Evolutionary conservation across 768 basidiomycete species (phyloP).

Genomic region (Tylopilus vinaceipallidus): DNA sequence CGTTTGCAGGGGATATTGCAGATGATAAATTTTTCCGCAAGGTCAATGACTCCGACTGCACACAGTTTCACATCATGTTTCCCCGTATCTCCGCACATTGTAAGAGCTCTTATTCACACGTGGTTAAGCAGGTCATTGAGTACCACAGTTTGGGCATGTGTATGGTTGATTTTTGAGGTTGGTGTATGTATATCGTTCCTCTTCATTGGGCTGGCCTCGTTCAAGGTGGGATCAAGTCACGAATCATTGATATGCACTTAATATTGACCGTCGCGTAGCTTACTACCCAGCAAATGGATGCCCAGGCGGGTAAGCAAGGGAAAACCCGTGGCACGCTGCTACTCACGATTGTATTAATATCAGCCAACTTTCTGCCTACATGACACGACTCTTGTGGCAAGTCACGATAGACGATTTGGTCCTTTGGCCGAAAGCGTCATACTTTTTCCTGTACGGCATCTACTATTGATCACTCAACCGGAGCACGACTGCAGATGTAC

Average conservation of each 20-base stretch:
- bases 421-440: conserved; percentile 5
- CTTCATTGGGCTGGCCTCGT: conserved; percentile 76
- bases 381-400: conserved; percentile 25
- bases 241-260: neutral
- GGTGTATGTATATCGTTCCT: conserved; percentile 74
- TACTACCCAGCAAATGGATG: conserved; percentile 42
- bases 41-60: conserved; percentile 89
- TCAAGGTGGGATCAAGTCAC: conserved; percentile 55
- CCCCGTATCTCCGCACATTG: conserved; percentile 71
- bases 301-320: conserved; percentile 62
- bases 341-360: conserved; percentile 9
- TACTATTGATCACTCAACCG: conserved; percentile 9
- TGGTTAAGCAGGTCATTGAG: conserved; percentile 1
- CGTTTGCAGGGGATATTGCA: conserved; percentile 76
- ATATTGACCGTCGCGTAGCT: conserved; percentile 28
- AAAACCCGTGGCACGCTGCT: neutral
- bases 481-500: conserved; percentile 24
- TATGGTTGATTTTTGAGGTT: conserved; percentile 83
- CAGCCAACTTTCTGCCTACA: conserved; percentile 64
- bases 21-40: conserved; percentile 96
- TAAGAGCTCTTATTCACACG: conserved; percentile 31
- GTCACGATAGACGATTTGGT: neutral
- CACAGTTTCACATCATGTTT: conserved; percentile 80
- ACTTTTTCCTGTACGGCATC: conserved; percentile 10
- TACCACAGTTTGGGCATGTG: conserved; percentile 71